Conservation (phyloP, 306 rosid genomes). For the Lithocarpus polystachyus region DNA sequence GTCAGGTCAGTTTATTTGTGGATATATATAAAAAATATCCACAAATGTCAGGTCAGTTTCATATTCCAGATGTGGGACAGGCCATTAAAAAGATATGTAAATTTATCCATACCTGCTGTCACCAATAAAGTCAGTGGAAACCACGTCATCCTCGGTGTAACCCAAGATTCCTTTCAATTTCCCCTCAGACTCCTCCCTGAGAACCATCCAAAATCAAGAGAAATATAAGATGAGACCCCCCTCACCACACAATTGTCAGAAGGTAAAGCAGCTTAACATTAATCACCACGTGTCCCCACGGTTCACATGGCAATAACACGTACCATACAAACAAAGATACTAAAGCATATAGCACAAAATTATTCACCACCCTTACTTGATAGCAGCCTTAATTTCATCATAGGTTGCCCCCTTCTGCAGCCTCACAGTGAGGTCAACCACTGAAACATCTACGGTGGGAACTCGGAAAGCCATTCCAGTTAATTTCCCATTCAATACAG, state of each 20-base stretch:
- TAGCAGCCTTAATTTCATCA: slow-evolving; percentile 55
- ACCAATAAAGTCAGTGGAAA: slow-evolving; percentile 64
- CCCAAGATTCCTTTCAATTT: slow-evolving; percentile 77
- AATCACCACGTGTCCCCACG: not conserved
- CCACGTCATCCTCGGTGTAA: slow-evolving; percentile 70
- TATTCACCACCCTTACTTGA: slow-evolving; percentile 46
- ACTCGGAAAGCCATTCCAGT: slow-evolving; percentile 88
- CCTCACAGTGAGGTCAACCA: slow-evolving; percentile 78
- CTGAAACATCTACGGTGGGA: slow-evolving; percentile 75
- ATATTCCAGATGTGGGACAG: no score
- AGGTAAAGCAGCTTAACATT: not conserved
- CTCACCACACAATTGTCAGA: not conserved
- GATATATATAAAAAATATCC: no score
- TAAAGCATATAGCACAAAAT: not conserved
- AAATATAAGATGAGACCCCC: not conserved
- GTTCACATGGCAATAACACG: not conserved
- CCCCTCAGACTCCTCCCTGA: slow-evolving; percentile 77
- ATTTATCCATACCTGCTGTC: slow-evolving; percentile 51
- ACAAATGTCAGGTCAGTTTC: not conserved
- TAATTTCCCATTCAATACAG: slow-evolving; percentile 68
- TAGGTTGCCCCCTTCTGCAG: slow-evolving; percentile 52
- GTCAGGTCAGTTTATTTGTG: no score
- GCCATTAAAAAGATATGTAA: no score
- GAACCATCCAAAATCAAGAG: not conserved
- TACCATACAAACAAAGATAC: not conserved